Conservation (phyloP, 176 grass and related monocot genomes). For the Rhipidocladum racemiflorum region DNA sequence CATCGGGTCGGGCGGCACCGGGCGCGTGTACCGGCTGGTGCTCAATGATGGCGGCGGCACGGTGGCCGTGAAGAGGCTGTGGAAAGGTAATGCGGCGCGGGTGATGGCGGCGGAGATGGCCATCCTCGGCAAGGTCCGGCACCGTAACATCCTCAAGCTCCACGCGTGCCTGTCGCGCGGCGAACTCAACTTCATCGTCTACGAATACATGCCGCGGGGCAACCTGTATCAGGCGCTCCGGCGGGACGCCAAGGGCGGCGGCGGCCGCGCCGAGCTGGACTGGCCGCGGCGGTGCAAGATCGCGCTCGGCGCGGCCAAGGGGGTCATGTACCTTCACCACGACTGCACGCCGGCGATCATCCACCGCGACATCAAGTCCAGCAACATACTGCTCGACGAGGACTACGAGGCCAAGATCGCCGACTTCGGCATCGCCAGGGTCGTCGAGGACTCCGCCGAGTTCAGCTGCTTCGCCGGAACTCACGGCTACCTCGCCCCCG, state of each 20-base stretch:
- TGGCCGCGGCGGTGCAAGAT: slow-evolving; percentile 61
- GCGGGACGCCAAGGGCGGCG: slow-evolving; percentile 34
- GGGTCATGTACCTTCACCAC: slow-evolving; percentile 91
- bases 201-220: slow-evolving; percentile 86
- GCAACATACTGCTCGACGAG: slow-evolving; percentile 77
- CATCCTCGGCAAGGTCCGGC: slow-evolving; percentile 64
- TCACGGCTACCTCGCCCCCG: slow-evolving; percentile 88
- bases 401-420: slow-evolving; percentile 78
- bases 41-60: slow-evolving; percentile 48
- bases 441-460: slow-evolving; percentile 43
- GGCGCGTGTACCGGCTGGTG: slow-evolving; percentile 68
- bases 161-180: slow-evolving; percentile 79
- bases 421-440: slow-evolving; percentile 83
- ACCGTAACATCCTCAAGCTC: slow-evolving; percentile 89
- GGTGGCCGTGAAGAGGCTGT: slow-evolving; percentile 82
- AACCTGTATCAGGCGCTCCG: slow-evolving; percentile 76
- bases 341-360: slow-evolving; percentile 79
- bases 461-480: slow-evolving; percentile 76
- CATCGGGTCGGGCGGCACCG: slow-evolving; percentile 69
- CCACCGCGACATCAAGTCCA: slow-evolving; percentile 88
- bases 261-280: slow-evolving; percentile 38
- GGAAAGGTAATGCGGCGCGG: slow-evolving; percentile 49
- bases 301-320: slow-evolving; percentile 68
- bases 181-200: slow-evolving; percentile 74
- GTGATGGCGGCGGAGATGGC: slow-evolving; percentile 76